Evolutionary conservation across 2,329 filamentous ascomycete genomes (phyloP).

Genomic region (Akanthomyces dipterigenus): DNA sequence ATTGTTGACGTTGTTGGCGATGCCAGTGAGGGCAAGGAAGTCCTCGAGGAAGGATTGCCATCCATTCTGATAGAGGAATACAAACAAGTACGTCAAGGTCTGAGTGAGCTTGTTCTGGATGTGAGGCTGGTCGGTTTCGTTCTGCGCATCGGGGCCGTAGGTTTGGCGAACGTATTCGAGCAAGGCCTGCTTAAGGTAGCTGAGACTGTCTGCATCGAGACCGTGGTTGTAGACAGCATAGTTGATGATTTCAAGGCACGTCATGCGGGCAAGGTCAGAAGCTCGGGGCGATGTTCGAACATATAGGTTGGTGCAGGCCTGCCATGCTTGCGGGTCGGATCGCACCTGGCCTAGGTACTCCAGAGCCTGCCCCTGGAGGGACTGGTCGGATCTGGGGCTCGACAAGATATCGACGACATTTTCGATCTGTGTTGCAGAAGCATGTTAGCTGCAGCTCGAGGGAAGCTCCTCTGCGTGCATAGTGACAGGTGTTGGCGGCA

Average conservation of each 20-base stretch:
- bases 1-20: slow-evolving; percentile 61
- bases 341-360: slow-evolving; percentile 74
- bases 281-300: slow-evolving; percentile 61
- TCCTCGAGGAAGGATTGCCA: slow-evolving; percentile 93
- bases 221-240: slow-evolving; percentile 78
- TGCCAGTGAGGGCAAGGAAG: slow-evolving; percentile 67
- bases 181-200: slow-evolving; percentile 72
- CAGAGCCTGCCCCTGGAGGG: slow-evolving; percentile 74
- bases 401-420: slow-evolving; percentile 94
- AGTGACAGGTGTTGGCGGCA: slow-evolving; percentile 16
- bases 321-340: slow-evolving; percentile 79
- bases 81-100: slow-evolving; percentile 90
- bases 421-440: slow-evolving; percentile 59
- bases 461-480: not conserved
- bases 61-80: slow-evolving; percentile 73
- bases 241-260: slow-evolving; percentile 89
- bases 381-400: slow-evolving; percentile 68
- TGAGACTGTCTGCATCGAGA: slow-evolving; percentile 65
- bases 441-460: slow-evolving; percentile 14
- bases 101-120: slow-evolving; percentile 98
- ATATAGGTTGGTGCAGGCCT: slow-evolving; percentile 82
- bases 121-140: slow-evolving; percentile 60
- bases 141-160: slow-evolving; percentile 57
- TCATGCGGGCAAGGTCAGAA: slow-evolving; percentile 79
- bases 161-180: slow-evolving; percentile 72